phyloP scores from a whole-genome alignment of 2,329 filamentous ascomycete species.

The Fusarium phyllophilum region DNA sequence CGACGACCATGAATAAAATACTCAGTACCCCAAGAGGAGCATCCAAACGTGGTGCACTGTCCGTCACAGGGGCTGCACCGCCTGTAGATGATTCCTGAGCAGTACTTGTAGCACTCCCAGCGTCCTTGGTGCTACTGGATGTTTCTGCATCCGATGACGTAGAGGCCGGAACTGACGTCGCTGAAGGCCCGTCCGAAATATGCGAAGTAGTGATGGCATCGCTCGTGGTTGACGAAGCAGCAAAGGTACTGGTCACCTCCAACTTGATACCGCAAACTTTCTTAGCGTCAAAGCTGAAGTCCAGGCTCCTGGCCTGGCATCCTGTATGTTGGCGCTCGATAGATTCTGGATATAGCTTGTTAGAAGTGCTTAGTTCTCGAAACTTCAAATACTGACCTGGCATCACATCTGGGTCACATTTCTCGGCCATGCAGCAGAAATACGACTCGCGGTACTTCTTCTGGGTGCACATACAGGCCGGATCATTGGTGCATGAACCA shows the following conservation, averaged over 20 bases:
- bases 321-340: background rate
- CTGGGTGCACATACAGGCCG: background rate
- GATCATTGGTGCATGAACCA: constrained; percentile 4
- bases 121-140: background rate
- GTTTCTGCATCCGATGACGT: background rate
- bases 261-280: background rate
- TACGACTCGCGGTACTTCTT: constrained; percentile 3
- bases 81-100: background rate
- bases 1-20: background rate
- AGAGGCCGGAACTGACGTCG: background rate
- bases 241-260: background rate
- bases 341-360: background rate
- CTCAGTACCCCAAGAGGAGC: background rate
- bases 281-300: background rate
- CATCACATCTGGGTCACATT: background rate
- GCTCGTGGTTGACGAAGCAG: accelerated
- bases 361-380: accelerated
- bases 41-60: background rate
- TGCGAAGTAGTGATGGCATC: background rate
- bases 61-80: background rate
- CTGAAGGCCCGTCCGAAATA: background rate
- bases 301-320: background rate
- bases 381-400: background rate
- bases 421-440: constrained; percentile 10
- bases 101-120: background rate